Conservation (phyloP, 768 basidiomycete genomes). For the Tubosaeta sp. region DNA sequence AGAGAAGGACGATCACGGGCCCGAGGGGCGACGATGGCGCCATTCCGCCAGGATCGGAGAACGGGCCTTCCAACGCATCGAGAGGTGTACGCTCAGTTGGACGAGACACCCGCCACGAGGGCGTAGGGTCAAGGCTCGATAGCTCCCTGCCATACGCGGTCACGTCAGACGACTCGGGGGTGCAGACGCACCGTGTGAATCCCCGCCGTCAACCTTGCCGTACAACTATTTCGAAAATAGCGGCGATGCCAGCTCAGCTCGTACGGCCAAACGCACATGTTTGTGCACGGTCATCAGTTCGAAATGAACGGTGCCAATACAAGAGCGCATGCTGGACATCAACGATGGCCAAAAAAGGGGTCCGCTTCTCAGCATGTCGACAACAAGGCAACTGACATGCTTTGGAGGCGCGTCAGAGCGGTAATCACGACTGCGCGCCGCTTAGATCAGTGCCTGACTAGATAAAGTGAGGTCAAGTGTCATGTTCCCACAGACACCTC, state of each 20-base stretch:
- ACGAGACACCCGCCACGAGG: background rate
- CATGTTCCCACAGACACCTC: conserved; percentile 17
- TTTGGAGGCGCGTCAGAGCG: conserved; percentile 22
- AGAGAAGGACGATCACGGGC: background rate
- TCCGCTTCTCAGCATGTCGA: conserved; percentile 7
- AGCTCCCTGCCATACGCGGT: background rate
- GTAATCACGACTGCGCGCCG: conserved; percentile 22
- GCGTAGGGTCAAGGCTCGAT: background rate
- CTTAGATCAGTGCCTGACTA: conserved; percentile 27
- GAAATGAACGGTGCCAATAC: conserved; percentile 21
- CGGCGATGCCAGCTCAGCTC: conserved; percentile 15
- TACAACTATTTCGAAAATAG: conserved; percentile 6
- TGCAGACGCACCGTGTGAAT: conserved; percentile 6
- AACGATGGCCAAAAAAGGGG: conserved; percentile 13
- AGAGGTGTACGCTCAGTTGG: background rate
- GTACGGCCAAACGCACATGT: conserved; percentile 11
- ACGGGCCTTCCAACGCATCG: background rate
- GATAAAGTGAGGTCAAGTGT: conserved; percentile 22
- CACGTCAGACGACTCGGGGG: background rate
- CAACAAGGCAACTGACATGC: conserved; percentile 21
- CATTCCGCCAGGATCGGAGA: conserved; percentile 10
- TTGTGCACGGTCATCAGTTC: conserved; percentile 16
- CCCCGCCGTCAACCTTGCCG: background rate
- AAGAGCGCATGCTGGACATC: conserved; percentile 24
- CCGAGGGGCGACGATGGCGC: conserved; percentile 5